phyloP scores from a whole-genome alignment of 2,329 filamentous ascomycete species.

The Aureobasidium sp. region DNA sequence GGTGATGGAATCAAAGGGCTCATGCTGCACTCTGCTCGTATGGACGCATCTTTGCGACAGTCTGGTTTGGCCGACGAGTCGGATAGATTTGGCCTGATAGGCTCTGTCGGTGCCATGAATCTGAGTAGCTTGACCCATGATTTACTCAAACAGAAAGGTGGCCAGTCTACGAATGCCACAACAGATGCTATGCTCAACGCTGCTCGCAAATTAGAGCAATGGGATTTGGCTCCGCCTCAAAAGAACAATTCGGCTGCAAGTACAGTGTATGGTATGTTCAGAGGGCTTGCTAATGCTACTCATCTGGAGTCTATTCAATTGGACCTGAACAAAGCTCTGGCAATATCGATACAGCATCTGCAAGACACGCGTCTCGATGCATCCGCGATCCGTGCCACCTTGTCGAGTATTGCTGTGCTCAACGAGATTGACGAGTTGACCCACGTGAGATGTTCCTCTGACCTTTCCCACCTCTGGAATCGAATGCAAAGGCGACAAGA shows the following conservation, averaged over 20 bases:
- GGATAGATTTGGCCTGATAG: slow-evolving; percentile 65
- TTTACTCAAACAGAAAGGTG: slow-evolving; percentile 62
- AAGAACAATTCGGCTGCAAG: slow-evolving; percentile 44
- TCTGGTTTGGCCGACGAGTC: slow-evolving; percentile 47
- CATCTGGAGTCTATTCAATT: slow-evolving; percentile 46
- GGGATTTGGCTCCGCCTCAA: slow-evolving; percentile 75
- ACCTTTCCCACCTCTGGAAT: slow-evolving; percentile 55
- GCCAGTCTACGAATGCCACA: slow-evolving; percentile 50
- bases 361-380: slow-evolving; percentile 32
- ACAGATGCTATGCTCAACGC: slow-evolving; percentile 70
- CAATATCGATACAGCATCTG: not conserved
- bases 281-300: slow-evolving; percentile 63
- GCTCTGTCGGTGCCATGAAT: slow-evolving; percentile 71
- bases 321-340: slow-evolving; percentile 2
- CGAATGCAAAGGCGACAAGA: slow-evolving; percentile 57
- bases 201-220: slow-evolving; percentile 77
- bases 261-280: slow-evolving; percentile 72
- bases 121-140: slow-evolving; percentile 80
- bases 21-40: slow-evolving; percentile 82
- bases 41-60: slow-evolving; percentile 73
- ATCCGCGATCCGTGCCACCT: slow-evolving; percentile 46
- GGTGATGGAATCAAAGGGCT: slow-evolving; percentile 79
- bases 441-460: slow-evolving; percentile 45
- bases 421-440: slow-evolving; percentile 72
- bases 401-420: slow-evolving; percentile 62